These are phyloP conservation scores for Monosporascus sp. DNA, from an alignment of 2,329 filamentous ascomycete genomes.

Conservation along the genomic window DNA sequence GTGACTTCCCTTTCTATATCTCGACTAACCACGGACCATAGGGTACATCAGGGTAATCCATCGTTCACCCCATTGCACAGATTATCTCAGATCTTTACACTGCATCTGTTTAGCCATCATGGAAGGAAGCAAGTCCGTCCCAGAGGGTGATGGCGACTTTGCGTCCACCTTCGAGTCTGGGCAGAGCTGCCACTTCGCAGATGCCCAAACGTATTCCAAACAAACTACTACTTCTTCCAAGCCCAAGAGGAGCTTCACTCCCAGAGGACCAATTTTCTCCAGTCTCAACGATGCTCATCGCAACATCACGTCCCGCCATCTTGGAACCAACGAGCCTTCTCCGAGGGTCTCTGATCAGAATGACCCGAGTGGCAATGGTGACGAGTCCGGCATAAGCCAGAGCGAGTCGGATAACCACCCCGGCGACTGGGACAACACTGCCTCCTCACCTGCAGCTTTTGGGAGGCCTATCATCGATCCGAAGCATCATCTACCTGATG, in stretches of 20 bases:
- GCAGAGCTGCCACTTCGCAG: no score
- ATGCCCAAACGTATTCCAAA: background rate
- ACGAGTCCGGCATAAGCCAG: slow-evolving; percentile 2
- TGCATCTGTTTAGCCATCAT: no score
- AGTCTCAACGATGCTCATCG: slow-evolving; percentile 33
- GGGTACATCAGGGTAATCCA: no score
- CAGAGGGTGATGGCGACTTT: no score
- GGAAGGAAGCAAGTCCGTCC: no score
- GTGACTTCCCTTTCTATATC: no score
- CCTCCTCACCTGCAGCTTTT: background rate
- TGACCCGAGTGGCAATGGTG: background rate
- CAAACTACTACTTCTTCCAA: background rate
- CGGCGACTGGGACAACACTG: background rate
- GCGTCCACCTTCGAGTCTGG: background rate
- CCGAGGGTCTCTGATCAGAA: slow-evolving; percentile 3
- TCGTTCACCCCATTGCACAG: no score
- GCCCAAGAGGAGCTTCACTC: slow-evolving; percentile 16
- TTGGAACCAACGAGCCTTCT: slow-evolving; percentile 9
- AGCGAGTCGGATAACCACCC: background rate
- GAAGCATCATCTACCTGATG: background rate
- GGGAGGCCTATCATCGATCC: background rate
- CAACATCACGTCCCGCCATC: slow-evolving; percentile 28
- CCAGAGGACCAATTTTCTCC: slow-evolving; percentile 29
- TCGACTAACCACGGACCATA: no score
- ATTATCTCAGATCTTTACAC: no score